Base-by-base conservation (phyloP, 768 basidiomycete species). In the Boletus reticulatus region DNA sequence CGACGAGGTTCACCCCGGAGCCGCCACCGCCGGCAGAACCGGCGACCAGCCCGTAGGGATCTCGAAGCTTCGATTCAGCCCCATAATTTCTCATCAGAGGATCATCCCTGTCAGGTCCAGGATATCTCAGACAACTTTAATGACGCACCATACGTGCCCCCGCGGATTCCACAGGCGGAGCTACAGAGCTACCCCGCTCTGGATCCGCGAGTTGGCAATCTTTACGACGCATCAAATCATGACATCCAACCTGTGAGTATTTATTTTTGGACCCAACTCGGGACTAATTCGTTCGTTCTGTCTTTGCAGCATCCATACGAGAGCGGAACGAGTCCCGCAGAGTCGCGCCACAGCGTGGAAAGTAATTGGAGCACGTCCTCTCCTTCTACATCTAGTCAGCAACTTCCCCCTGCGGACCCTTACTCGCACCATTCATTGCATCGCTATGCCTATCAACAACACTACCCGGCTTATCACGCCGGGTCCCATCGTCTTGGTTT, bases 111-210 rank as follows among this genome's bases (percentile, higher is more conserved):
- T 12, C 14, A 11, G 12, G 14, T 36, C 14, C 34, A 13, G 4
- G 34, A 36, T 14, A 36, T 0, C 34, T 0, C 34, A 36, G 7
- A 14, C 34, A 36, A 36, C 11, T 36, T 12, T 36, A 14, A 67
- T 47, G 71, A 71, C 6, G 9, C 69, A 1, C 71, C 70, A 0
- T 71, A 72, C 42, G 59, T 71, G 39, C 70, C 70, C 43, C 69
- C 66, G 13, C 62, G 71, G 37, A 4, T 36, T 17, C 36, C 46
- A 14, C 69, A 66, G 52, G 45, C 62, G 48, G 56, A 62, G 59
- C 60, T 59, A 22, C 59, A 57, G 9, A 0, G 29, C 36, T 63
- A 59, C 49, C 49, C 61, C 53, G 54, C 57, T 45, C 51, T 54
- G 31, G 45, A 62, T 50, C 59, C 64, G 50, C 56, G 57, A 12